These are phyloP conservation scores for Nemania sp. DNA, from an alignment of 2,329 filamentous ascomycete species.

Conservation along the genomic window DNA sequence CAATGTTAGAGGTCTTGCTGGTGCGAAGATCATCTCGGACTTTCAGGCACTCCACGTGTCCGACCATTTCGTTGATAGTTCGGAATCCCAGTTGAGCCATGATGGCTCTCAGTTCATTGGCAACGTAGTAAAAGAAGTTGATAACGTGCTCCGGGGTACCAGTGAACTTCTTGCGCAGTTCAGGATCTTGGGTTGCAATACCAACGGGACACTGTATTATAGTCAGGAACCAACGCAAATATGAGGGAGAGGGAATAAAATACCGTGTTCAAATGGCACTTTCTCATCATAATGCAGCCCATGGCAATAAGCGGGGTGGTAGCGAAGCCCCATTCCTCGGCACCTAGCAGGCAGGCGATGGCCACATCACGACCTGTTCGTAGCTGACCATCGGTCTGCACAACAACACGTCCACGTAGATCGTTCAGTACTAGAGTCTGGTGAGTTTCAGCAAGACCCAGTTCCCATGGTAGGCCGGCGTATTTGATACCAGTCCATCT, in stretches of 20 bases:
- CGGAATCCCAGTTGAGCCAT: constrained; percentile 96
- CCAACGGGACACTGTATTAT: constrained; percentile 73
- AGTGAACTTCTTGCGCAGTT: constrained; percentile 88
- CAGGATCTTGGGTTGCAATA: constrained; percentile 94
- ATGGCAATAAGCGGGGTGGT: constrained; percentile 94
- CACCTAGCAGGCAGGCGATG: constrained; percentile 90
- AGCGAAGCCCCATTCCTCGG: constrained; percentile 98
- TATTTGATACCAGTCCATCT: constrained; percentile 99
- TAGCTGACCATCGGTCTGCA: constrained; percentile 94
- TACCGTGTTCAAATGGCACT: constrained; percentile 55
- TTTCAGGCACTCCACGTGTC: constrained; percentile 82
- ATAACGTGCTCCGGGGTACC: constrained; percentile 95
- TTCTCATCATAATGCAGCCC: constrained; percentile 95
- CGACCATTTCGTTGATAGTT: constrained; percentile 97
- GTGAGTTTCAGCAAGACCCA: constrained; percentile 95
- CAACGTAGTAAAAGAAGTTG: constrained; percentile 98
- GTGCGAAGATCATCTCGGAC: constrained; percentile 87
- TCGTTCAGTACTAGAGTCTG: constrained; percentile 96
- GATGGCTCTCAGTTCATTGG: constrained; percentile 93
- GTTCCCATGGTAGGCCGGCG: constrained; percentile 92
- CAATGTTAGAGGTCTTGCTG: constrained; percentile 88
- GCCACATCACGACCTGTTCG: constrained; percentile 91
- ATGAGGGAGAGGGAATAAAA: background rate
- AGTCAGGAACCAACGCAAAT: background rate
- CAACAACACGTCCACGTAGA: constrained; percentile 89